A percentile compares a stretch with the other conserved stretches of the same genome.
phyloP scores from a whole-genome alignment of 257 asterid genomes.

The Leptodermis oblonga region DNA sequence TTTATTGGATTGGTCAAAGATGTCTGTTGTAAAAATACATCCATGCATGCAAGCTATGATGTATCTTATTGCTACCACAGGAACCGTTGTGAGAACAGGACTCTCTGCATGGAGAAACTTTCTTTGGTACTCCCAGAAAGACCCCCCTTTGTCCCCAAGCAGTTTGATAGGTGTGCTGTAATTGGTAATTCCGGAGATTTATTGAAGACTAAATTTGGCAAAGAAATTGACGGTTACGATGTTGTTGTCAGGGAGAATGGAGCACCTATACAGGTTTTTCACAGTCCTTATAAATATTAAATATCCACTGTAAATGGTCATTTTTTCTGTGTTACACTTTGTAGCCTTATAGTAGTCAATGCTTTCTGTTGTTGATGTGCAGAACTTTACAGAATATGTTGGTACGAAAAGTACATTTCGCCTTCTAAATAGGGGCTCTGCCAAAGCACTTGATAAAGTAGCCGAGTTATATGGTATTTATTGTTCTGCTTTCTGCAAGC shows the following conservation, averaged over 20 bases:
- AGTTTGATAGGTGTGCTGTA: slow-evolving; percentile 86
- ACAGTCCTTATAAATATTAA: neutral
- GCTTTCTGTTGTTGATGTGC: slow-evolving; percentile 24
- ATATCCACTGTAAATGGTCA: neutral
- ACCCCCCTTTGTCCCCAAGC: slow-evolving; percentile 78
- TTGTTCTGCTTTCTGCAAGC: slow-evolving; percentile 21
- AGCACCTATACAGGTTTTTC: slow-evolving; percentile 82
- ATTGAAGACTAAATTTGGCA: slow-evolving; percentile 79
- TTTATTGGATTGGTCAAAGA: neutral
- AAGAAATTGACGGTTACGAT: slow-evolving; percentile 80
- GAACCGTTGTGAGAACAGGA: slow-evolving; percentile 65
- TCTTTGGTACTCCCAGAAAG: slow-evolving; percentile 80
- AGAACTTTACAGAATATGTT: slow-evolving; percentile 83
- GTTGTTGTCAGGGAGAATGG: slow-evolving; percentile 92
- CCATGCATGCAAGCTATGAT: slow-evolving; percentile 11
- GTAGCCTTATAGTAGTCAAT: slow-evolving; percentile 4
- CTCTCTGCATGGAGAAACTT: slow-evolving; percentile 91
- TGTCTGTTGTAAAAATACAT: neutral
- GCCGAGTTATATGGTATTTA: slow-evolving; percentile 86
- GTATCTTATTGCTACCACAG: slow-evolving; percentile 37
- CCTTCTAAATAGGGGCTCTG: slow-evolving; percentile 97
- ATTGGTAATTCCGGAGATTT: slow-evolving; percentile 99
- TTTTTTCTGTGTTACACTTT: slow-evolving; percentile 15
- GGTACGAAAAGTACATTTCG: slow-evolving; percentile 95
- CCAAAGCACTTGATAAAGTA: slow-evolving; percentile 98